Base-by-base conservation (phyloP, 805 yeast genomes). In the Wickerhamomyces chambardii region DNA sequence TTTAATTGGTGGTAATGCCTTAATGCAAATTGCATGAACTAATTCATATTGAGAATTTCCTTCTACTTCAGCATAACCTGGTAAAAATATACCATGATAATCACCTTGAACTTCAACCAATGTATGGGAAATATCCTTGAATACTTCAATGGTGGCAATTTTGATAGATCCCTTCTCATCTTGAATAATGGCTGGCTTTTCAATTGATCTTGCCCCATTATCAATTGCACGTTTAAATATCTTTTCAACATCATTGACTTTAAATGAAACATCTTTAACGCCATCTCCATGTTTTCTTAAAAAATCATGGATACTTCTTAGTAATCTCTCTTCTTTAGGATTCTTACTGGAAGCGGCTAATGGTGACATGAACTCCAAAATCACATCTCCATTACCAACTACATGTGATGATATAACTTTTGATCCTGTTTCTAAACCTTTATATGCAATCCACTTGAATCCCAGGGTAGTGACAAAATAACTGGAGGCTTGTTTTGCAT, bases 231-330 rank as follows among this genome's bases (percentile, higher is more conserved):
- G 56, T 1, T 52, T 41, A 41, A 53, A 78, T 3, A 70, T 63
- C 1, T 43, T 42, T 4, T 59, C 66, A 11, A 73, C 73, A 44
- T 78, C 61, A 5, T 56, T 59, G 0, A 83, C 90, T n/a, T 50
- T 50, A 45, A 84, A 79, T 0, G 85, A 71, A 10, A 85, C 73
- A 48, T 85, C 92, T 52, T 74, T 74, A n/a, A 84, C 84, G 5
- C 85, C 83, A 50, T 83, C 89, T 1, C 94, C 90, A 53, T 85
- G 95, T 5, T 46, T 52, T 6, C 52, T 46, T 7, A 77, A 56
- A 44, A 71, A 77, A 11, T 53, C 46, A 40, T 66, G 70, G 17
- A 77, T 68, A 21, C 58, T 63, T 9, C 58, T 40, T 16, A 64
- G 50, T 15, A 41, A 36, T 7, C 17, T 26, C 24, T 36, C 28